These are phyloP conservation scores for Leishmania turanica DNA, from an alignment of 208 protist genomes.

Conservation along the genomic window DNA sequence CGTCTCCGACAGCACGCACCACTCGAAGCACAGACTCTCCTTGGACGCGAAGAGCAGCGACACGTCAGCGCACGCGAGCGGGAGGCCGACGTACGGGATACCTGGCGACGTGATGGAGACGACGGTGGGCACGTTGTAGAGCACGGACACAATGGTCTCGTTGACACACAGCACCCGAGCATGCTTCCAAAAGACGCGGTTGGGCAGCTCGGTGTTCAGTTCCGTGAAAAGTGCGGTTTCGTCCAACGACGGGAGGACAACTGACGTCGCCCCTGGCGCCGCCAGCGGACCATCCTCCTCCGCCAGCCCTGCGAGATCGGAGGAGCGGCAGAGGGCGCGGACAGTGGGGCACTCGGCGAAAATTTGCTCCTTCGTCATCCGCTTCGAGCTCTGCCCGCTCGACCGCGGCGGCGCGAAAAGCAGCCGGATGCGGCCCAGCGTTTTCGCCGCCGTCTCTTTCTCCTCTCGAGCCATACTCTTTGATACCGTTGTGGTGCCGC, in stretches of 20 bases:
- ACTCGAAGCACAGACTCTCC: slow-evolving; percentile 64
- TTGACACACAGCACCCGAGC: slow-evolving; percentile 55
- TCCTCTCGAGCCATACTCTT: slow-evolving; percentile 86
- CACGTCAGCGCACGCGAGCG: slow-evolving; percentile 67
- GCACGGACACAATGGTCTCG: slow-evolving; percentile 36
- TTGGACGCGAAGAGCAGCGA: slow-evolving; percentile 50
- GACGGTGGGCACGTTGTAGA: slow-evolving; percentile 85
- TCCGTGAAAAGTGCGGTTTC: slow-evolving; percentile 16
- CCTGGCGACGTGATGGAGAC: slow-evolving; percentile 56
- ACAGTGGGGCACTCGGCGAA: slow-evolving; percentile 55
- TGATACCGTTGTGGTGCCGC: background rate
- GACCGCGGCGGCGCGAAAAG: slow-evolving; percentile 46
- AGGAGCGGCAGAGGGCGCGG: slow-evolving; percentile 42
- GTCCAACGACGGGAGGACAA: background rate
- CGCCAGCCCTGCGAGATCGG: slow-evolving; percentile 7
- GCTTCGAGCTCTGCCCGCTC: slow-evolving; percentile 27
- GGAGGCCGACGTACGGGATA: slow-evolving; percentile 71
- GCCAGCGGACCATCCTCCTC: slow-evolving; percentile 11
- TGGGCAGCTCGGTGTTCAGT: slow-evolving; percentile 61
- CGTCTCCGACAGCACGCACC: slow-evolving; percentile 42
- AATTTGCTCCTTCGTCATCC: slow-evolving; percentile 45
- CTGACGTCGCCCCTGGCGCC: background rate
- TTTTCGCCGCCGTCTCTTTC: slow-evolving; percentile 53
- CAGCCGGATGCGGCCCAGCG: slow-evolving; percentile 80
- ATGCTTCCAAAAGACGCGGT: slow-evolving; percentile 60